phyloP scores from a whole-genome alignment of 768 basidiomycete species.

The Hebeloma cylindrosporum region DNA sequence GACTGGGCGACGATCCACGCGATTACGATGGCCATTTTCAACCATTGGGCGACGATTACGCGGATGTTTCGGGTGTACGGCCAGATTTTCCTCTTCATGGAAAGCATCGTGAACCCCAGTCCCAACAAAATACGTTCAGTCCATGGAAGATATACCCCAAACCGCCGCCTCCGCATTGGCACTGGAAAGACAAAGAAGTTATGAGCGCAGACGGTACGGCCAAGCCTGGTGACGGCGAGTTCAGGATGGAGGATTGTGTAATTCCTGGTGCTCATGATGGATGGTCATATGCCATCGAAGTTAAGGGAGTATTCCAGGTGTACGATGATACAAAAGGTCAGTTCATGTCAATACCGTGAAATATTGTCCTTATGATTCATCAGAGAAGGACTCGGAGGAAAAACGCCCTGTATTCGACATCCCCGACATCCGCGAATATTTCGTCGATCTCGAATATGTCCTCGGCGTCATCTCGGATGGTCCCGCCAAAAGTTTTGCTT shows the following conservation, averaged over 20 bases:
- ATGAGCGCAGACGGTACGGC: conserved; percentile 41
- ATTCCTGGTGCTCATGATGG: conserved; percentile 64
- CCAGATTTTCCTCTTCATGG: conserved; percentile 47
- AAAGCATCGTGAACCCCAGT: no score
- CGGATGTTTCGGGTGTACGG: conserved; percentile 66
- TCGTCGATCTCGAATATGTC: conserved; percentile 91
- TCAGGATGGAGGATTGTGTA: conserved; percentile 67
- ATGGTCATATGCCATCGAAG: conserved; percentile 74
- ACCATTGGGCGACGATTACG: conserved; percentile 60
- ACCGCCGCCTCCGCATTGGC: conserved; percentile 97
- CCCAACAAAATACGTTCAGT: conserved; percentile 9
- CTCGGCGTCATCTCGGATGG: conserved; percentile 91
- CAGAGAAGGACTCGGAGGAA: conserved; percentile 30
- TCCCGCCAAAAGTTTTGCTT: conserved; percentile 95
- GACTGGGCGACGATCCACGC: conserved; percentile 91
- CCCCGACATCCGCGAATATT: conserved; percentile 91
- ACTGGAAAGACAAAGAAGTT: conserved; percentile 62
- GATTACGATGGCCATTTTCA: conserved; percentile 83
- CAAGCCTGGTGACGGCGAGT: conserved; percentile 43
- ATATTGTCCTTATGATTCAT: no score
- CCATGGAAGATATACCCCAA: conserved; percentile 89
- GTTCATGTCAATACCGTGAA: no score
- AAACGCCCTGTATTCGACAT: conserved; percentile 71
- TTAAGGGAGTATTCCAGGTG: conserved; percentile 89
- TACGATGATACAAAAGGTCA: conserved; percentile 49